These are phyloP conservation scores for Boletellus ananas DNA, from an alignment of 768 basidiomycete species.

Conservation along the genomic window DNA sequence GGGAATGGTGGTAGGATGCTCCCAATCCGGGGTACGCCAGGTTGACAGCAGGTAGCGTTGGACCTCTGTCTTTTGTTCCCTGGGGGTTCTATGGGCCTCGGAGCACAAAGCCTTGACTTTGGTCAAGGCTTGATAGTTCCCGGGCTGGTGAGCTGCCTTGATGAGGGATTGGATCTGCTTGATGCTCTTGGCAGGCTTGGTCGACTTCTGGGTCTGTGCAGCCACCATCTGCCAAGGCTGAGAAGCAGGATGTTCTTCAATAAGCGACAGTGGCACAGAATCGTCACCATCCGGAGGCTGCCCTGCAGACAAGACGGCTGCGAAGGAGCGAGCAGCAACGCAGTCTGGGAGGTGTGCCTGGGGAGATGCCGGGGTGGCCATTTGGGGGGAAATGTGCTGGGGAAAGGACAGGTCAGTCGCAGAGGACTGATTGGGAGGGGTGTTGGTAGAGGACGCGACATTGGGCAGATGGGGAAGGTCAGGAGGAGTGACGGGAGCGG, in stretches of 20 bases:
- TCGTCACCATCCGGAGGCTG: conserved; percentile 27
- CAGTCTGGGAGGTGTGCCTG: conserved; percentile 34
- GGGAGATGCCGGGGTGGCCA: conserved; percentile 32
- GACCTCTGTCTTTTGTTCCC: conserved; percentile 43
- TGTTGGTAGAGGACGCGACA: background rate
- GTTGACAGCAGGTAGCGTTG: conserved; percentile 40
- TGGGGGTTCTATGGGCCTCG: conserved; percentile 41
- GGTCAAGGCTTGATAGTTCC: conserved; percentile 38
- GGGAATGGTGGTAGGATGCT: conserved; percentile 19
- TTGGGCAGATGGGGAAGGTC: conserved; percentile 8
- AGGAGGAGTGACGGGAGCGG: background rate
- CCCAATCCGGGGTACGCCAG: conserved; percentile 43
- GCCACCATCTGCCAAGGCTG: conserved; percentile 25
- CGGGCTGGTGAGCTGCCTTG: conserved; percentile 40
- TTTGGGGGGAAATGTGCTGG: conserved; percentile 19
- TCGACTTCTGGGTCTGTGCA: conserved; percentile 11
- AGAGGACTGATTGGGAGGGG: conserved; percentile 14
- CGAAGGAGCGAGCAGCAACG: conserved; percentile 33
- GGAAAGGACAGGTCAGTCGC: conserved; percentile 19
- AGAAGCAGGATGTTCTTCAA: conserved; percentile 16
- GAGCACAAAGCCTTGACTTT: conserved; percentile 44
- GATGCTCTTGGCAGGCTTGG: conserved; percentile 34
- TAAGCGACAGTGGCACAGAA: conserved; percentile 16
- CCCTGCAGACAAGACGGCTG: conserved; percentile 30
- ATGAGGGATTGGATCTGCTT: conserved; percentile 43